Evolutionary conservation across 2,329 filamentous ascomycete species (phyloP).

Genomic region (Hymenoscyphus fraxineus): DNA sequence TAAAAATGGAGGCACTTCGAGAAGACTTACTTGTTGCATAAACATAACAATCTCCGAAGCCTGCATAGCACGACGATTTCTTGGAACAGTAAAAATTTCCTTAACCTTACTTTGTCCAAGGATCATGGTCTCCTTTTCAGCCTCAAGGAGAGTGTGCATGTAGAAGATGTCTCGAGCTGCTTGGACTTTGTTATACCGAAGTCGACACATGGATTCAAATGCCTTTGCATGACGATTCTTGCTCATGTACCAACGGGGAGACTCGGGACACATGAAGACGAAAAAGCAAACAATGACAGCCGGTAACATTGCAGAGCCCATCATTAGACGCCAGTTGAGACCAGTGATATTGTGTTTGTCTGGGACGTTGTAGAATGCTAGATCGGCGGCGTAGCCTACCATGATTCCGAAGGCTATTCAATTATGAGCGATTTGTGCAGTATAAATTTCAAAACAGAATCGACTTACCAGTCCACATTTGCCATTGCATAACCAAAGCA

Average conservation of each 20-base stretch:
- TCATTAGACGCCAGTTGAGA: constrained; percentile 65
- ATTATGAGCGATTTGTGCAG: neutral
- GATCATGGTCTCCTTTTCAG: constrained; percentile 49
- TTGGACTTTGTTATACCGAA: constrained; percentile 51
- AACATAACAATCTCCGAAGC: constrained; percentile 64
- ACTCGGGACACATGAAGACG: constrained; percentile 42
- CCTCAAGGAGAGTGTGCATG: constrained; percentile 54
- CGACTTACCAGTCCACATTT: constrained; percentile 41
- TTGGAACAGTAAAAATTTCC: constrained; percentile 57
- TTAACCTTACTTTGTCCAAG: constrained; percentile 48
- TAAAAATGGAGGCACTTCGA: neutral
- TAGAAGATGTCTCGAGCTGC: constrained; percentile 55
- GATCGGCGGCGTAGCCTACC: constrained; percentile 56
- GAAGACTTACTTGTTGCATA: constrained; percentile 53
- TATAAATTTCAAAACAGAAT: constrained; percentile 7
- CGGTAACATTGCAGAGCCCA: constrained; percentile 60
- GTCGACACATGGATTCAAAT: constrained; percentile 43
- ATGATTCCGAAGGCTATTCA: constrained; percentile 48
- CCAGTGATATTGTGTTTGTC: constrained; percentile 52
- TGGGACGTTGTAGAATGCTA: constrained; percentile 56
- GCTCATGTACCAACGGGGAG: constrained; percentile 49
- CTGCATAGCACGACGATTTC: constrained; percentile 58
- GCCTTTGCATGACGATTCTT: constrained; percentile 46
- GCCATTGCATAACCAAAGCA: constrained; percentile 71
- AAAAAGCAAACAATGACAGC: constrained; percentile 53